Percentiles rank a stretch among this genome's conserved stretches.
Evolutionary conservation across 371 early-diverging fungal genomes (phyloP).

Genomic region (Mortierella sp.): DNA sequence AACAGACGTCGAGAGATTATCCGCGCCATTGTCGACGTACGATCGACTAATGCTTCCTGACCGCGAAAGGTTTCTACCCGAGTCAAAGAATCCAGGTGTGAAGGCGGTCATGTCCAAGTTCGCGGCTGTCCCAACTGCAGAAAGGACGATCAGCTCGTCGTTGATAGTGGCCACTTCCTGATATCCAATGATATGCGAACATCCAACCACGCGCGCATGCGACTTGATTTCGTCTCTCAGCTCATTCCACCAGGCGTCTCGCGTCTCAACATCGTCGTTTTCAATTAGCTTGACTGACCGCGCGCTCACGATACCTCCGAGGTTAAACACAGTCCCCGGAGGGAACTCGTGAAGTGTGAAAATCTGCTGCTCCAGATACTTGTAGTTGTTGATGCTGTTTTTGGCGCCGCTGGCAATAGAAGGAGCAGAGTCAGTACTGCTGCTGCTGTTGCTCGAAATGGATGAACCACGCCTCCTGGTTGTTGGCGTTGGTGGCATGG

Average conservation of each 20-base stretch:
- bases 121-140: conserved; percentile 81
- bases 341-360: conserved; percentile 72
- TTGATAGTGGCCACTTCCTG: conserved; percentile 70
- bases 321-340: conserved; percentile 65
- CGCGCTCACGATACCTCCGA: conserved; percentile 81
- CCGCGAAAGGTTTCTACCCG: conserved; percentile 39
- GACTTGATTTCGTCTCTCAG: conserved; percentile 79
- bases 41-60: conserved; percentile 56
- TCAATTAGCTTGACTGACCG: conserved; percentile 79
- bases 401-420: conserved; percentile 52
- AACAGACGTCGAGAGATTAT: conserved; percentile 34
- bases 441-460: conserved; percentile 37
- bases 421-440: conserved; percentile 46
- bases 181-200: conserved; percentile 79
- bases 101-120: conserved; percentile 59
- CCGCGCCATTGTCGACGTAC: conserved; percentile 43
- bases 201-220: conserved; percentile 75
- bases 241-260: conserved; percentile 85
- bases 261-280: conserved; percentile 66
- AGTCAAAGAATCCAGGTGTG: conserved; percentile 53
- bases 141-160: conserved; percentile 75
- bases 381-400: conserved; percentile 58
- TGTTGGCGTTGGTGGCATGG: conserved; percentile 11
- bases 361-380: conserved; percentile 62
- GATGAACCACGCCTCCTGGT: conserved; percentile 37